Evolutionary conservation across 2,329 filamentous ascomycete genomes (phyloP).

Genomic region (Chaetomium globosum): DNA sequence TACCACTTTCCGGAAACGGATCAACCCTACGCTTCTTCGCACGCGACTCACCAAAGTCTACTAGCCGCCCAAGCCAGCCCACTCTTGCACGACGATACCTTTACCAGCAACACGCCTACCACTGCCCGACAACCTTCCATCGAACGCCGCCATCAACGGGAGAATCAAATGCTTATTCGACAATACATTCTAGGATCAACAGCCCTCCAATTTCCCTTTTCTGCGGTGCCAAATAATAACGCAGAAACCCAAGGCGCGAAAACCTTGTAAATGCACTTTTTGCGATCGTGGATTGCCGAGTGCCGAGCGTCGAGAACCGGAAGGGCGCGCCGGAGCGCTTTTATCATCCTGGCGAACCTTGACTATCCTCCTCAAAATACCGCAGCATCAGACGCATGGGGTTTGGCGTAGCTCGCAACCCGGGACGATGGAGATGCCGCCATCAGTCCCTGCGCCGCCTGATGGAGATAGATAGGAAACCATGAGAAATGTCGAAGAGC

Average conservation of each 20-base stretch:
- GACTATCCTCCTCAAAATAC: slow-evolving; percentile 32
- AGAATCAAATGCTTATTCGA: slow-evolving; percentile 49
- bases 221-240: slow-evolving; percentile 28
- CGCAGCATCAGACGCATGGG: slow-evolving; percentile 11
- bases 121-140: slow-evolving; percentile 35
- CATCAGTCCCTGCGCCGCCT: slow-evolving; percentile 22
- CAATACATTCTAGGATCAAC: slow-evolving; percentile 46
- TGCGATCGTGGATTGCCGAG: slow-evolving; percentile 29
- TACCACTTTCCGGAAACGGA: slow-evolving; percentile 17
- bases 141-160: slow-evolving; percentile 41
- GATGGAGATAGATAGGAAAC: slow-evolving; percentile 26
- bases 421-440: neutral
- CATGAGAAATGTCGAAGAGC: slow-evolving; percentile 18
- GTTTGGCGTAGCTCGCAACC: neutral
- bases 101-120: slow-evolving; percentile 33
- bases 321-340: slow-evolving; percentile 20
- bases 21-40: slow-evolving; percentile 30
- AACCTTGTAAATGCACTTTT: slow-evolving; percentile 31
- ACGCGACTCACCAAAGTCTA: slow-evolving; percentile 31
- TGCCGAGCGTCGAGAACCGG: slow-evolving; percentile 26
- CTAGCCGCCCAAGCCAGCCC: slow-evolving; percentile 25
- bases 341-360: slow-evolving; percentile 24
- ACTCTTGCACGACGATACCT: slow-evolving; percentile 29
- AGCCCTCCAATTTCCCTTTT: slow-evolving; percentile 42
- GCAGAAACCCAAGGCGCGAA: slow-evolving; percentile 26